Base-by-base conservation (phyloP, 805 yeast genomes). In the Kregervanrija delftensis region DNA sequence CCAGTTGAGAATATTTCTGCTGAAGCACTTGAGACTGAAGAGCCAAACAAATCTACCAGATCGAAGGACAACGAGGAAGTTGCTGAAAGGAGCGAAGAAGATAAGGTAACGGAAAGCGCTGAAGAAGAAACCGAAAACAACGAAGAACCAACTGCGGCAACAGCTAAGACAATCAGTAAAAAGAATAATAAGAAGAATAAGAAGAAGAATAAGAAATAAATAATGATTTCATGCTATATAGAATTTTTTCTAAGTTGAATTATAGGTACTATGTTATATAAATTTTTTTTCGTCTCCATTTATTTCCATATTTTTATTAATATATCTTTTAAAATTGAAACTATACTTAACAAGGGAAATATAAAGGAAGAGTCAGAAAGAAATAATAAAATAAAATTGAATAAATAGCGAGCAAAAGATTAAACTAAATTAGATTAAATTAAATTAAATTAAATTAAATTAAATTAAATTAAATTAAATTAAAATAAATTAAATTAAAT, bases 1-100 rank as follows among this genome's bases (percentile, higher is more conserved):
- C 10, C 22, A n/a, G 35, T 22, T 22, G 28, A 22, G 6, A 22
- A 22, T 22, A 6, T 22, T 22, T 4, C 30, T 11, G 42, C n/a
- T 12, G 37, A 35, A 35, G 41, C 36, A 14, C 17, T 15, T 17
- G 33, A 17, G 2, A 28, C 52, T 38, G 54, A 50, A n/a, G 48
- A 47, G 3, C 36, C 37, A 15, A 63, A 57, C 5, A 66, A 64
- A 3, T 76, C 67, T 22, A 76, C 68, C 15, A 40, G 28, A 22
- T 35, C 17, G 3, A 33, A 33, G 22, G 39, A 14, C 16, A 37
- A 22, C 9, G 31, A 35, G 13, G 39, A 34, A 39, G 30, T 33
- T 8, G 37, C 11, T 5, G 40, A 13, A 11, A 32, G 31, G 5
- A 37, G 33, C 14, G 28, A 12, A 5, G 11, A 11, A 8, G 9